Evolutionary conservation across 306 rosid species (phyloP).

Genomic region (cucumber (Cucumis sativus)): Cucumber_9930_V3 NC_026660.2:26259501-26260000

Average conservation of each 20-base stretch:
- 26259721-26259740: background rate
- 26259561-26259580: too few species aligned
- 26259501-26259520: too few species aligned
- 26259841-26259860: background rate
- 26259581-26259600: too few species aligned
- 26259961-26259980: background rate
- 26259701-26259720: too few species aligned
- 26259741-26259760: background rate
- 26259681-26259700: too few species aligned
- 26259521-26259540: too few species aligned
- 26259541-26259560: too few species aligned
- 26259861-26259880: background rate
- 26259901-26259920: background rate
- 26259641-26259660: too few species aligned
- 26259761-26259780: background rate
- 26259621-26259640: too few species aligned
- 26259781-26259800: background rate
- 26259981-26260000: slow-evolving; percentile 5
- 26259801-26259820: background rate
- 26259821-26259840: background rate
- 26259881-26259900: background rate
- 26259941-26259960: background rate
- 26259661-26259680: too few species aligned
- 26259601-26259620: too few species aligned
- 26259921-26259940: background rate